Evolutionary conservation across 441 rosid genomes (phyloP).

Genomic region (Gossypium davidsonii): DNA sequence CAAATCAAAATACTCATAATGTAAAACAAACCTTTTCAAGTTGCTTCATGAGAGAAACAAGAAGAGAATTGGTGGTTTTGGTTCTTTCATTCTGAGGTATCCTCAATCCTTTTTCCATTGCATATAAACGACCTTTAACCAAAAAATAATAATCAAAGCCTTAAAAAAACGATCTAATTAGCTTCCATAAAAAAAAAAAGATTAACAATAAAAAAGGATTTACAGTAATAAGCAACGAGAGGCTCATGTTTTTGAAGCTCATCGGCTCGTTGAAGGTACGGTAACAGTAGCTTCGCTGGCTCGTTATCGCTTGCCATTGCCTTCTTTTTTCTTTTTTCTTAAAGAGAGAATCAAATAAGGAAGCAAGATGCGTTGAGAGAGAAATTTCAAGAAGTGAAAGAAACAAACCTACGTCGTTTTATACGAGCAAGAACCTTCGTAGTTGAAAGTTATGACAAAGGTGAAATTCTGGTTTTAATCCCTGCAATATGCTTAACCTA

Average conservation of each 20-base stretch:
- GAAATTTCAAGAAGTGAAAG: not conserved
- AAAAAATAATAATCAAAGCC: not conserved
- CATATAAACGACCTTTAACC: conserved; percentile 71
- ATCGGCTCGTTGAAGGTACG: conserved; percentile 93
- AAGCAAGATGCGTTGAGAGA: not conserved
- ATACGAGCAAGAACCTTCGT: not conserved
- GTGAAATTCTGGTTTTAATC: too few relatives aligned
- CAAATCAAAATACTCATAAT: not conserved
- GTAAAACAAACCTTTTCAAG: conserved; percentile 61
- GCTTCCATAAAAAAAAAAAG: not conserved
- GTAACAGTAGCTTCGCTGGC: conserved; percentile 80
- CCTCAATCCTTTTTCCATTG: conserved; percentile 87
- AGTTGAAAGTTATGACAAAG: too few relatives aligned
- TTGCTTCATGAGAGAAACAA: conserved; percentile 87
- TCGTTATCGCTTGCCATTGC: conserved; percentile 62
- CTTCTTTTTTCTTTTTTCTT: not conserved
- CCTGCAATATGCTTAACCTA: too few relatives aligned
- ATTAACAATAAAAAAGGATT: not conserved
- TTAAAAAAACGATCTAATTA: not conserved
- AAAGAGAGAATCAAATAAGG: not conserved
- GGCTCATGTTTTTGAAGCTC: conserved; percentile 94
- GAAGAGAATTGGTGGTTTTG: conserved; percentile 78
- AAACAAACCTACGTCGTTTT: not conserved
- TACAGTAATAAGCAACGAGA: conserved; percentile 90
- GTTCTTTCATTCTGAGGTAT: conserved; percentile 81